Evolutionary conservation across 768 basidiomycete species (phyloP).

Genomic region (Boletellus sp.): DNA sequence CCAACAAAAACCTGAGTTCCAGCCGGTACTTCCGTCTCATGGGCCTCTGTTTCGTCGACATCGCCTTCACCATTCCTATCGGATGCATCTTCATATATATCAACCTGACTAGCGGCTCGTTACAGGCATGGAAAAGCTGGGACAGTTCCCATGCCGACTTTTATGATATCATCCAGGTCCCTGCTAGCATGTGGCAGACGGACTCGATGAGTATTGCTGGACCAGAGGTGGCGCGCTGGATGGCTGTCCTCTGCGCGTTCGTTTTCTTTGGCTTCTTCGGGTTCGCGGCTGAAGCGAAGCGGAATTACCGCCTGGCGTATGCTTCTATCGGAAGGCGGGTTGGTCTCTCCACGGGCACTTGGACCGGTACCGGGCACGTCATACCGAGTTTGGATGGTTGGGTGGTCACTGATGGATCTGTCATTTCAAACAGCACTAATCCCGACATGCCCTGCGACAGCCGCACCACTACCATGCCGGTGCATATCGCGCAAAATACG

Average conservation of each 20-base stretch:
- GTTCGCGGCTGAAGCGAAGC: slow-evolving; percentile 61
- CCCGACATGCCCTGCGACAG: too few relatives aligned
- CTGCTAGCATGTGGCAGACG: slow-evolving; percentile 40
- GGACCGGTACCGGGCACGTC: slow-evolving; percentile 30
- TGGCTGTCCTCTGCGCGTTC: slow-evolving; percentile 46
- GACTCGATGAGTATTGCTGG: slow-evolving; percentile 10
- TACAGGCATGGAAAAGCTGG: too few relatives aligned
- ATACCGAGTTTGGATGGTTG: too few relatives aligned
- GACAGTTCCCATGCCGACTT: too few relatives aligned
- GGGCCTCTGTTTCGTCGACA: slow-evolving; percentile 46
- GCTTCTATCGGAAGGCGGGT: slow-evolving; percentile 35
- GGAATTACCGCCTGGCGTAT: slow-evolving; percentile 47
- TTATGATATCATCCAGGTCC: slow-evolving; percentile 35
- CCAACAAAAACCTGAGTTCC: slow-evolving; percentile 42
- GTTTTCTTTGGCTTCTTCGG: slow-evolving; percentile 70
- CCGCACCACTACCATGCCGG: too few relatives aligned
- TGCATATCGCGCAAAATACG: too few relatives aligned
- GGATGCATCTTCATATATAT: slow-evolving; percentile 35
- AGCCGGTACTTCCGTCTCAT: slow-evolving; percentile 63
- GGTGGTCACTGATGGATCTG: too few relatives aligned
- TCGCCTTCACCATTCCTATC: slow-evolving; percentile 37
- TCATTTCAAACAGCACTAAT: too few relatives aligned
- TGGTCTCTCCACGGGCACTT: slow-evolving; percentile 31
- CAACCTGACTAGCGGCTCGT: slow-evolving; percentile 26
- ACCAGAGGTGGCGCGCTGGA: slow-evolving; percentile 46